Percentiles rank a stretch among this genome's conserved stretches.
Evolutionary conservation across 768 basidiomycete genomes (phyloP).

Genomic region (Calocybe gangraenosa): DNA sequence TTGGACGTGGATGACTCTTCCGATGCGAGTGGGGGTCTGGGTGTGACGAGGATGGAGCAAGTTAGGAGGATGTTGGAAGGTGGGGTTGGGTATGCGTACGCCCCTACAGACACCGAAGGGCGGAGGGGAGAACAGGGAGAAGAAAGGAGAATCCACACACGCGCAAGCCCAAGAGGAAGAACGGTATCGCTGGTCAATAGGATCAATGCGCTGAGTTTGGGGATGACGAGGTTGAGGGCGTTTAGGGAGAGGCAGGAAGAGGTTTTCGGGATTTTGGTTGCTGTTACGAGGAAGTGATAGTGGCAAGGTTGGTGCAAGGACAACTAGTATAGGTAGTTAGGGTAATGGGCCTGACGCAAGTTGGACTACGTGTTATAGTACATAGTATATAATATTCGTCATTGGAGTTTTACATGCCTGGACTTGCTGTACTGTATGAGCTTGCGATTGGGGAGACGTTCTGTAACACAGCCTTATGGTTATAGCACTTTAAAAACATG

Average conservation of each 20-base stretch:
- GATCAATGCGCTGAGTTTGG: slow-evolving; percentile 69
- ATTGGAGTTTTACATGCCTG: too few relatives aligned
- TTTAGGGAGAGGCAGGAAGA: slow-evolving; percentile 69
- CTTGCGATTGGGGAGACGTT: too few relatives aligned
- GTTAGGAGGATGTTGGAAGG: slow-evolving; percentile 53
- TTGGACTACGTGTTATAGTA: too few relatives aligned
- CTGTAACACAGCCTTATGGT: too few relatives aligned
- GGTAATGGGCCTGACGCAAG: too few relatives aligned
- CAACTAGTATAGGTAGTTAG: too few relatives aligned
- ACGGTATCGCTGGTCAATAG: slow-evolving; percentile 73
- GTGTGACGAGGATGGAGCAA: slow-evolving; percentile 49
- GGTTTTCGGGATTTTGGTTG: slow-evolving; percentile 65
- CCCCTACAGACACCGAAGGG: neutral
- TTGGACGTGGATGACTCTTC: slow-evolving; percentile 49
- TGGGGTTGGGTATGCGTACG: slow-evolving; percentile 46
- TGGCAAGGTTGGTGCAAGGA: too few relatives aligned
- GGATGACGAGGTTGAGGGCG: slow-evolving; percentile 63
- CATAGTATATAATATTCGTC: too few relatives aligned
- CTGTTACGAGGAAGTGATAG: too few relatives aligned
- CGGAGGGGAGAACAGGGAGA: slow-evolving; percentile 21
- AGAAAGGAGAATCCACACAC: slow-evolving; percentile 43
- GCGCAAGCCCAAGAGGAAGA: slow-evolving; percentile 57
- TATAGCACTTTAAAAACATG: too few relatives aligned
- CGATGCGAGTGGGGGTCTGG: slow-evolving; percentile 29
- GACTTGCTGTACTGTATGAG: too few relatives aligned